These are phyloP conservation scores for Pestalotiopsis fici DNA, from an alignment of 2,329 filamentous ascomycete species.

Conservation along the genomic window DNA sequence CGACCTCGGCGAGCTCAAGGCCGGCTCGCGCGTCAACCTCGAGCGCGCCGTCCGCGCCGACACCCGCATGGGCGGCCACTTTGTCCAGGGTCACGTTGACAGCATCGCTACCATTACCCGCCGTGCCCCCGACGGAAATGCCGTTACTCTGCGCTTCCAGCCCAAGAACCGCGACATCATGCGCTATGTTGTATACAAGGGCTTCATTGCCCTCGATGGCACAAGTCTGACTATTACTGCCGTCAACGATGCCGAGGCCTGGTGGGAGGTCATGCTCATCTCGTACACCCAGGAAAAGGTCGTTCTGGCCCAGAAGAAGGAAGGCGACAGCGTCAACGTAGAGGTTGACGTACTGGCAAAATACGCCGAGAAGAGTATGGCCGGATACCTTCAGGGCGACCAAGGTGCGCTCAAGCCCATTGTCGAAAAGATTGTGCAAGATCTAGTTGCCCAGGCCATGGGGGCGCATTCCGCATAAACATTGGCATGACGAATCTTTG, in stretches of 20 bases:
- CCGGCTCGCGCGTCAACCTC: constrained; percentile 78
- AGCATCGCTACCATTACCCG: constrained; percentile 76
- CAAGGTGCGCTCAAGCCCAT: constrained; percentile 55
- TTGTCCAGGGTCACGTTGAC: constrained; percentile 97
- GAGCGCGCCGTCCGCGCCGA: constrained; percentile 89
- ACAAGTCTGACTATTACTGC: constrained; percentile 90
- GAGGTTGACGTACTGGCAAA: constrained; percentile 90
- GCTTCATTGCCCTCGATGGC: constrained; percentile 91
- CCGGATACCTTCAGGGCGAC: constrained; percentile 64
- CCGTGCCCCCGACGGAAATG: constrained; percentile 82
- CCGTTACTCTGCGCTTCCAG: constrained; percentile 80
- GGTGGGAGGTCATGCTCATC: constrained; percentile 98
- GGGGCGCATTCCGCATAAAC: constrained; percentile 19
- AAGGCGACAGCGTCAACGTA: constrained; percentile 83
- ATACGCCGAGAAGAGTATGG: constrained; percentile 87
- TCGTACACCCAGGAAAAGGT: constrained; percentile 94
- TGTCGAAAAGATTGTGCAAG: constrained; percentile 72
- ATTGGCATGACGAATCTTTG: background rate
- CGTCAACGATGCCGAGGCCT: constrained; percentile 77
- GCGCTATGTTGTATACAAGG: constrained; percentile 93
- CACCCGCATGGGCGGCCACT: constrained; percentile 97
- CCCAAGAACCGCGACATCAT: constrained; percentile 71
- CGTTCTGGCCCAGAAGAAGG: constrained; percentile 75
- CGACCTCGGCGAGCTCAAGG: constrained; percentile 77
- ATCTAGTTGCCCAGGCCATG: constrained; percentile 73